These are phyloP conservation scores for Blastobotrys serpentis DNA, from an alignment of 1,139 yeast species.

Conservation along the genomic window DNA sequence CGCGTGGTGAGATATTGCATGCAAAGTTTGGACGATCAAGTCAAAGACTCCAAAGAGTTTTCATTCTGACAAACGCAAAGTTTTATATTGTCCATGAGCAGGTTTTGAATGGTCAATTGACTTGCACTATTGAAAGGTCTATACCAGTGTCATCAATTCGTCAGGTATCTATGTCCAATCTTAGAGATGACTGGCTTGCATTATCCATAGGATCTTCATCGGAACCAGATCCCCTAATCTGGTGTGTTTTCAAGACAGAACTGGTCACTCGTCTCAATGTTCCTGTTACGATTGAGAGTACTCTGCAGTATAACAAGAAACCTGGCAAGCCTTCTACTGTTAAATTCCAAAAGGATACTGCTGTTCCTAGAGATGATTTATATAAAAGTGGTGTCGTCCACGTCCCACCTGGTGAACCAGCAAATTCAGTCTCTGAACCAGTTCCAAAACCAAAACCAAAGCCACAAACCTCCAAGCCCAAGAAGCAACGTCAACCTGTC, in stretches of 20 bases:
- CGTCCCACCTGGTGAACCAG: constrained; percentile 78
- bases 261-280: constrained; percentile 70
- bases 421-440: constrained; percentile 64
- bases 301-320: constrained; percentile 82
- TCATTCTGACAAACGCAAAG: constrained; percentile 60
- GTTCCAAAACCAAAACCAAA: constrained; percentile 57
- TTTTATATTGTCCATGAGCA: constrained; percentile 72
- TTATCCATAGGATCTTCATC: constrained; percentile 49
- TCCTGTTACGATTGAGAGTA: constrained; percentile 64
- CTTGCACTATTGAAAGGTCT: constrained; percentile 62
- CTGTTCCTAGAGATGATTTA: constrained; percentile 66
- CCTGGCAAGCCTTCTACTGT: constrained; percentile 75
- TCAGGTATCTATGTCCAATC: constrained; percentile 65
- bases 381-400: constrained; percentile 89
- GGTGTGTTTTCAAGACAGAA: constrained; percentile 87
- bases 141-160: constrained; percentile 62
- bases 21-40: constrained; percentile 94
- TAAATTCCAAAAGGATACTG: constrained; percentile 59
- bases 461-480: constrained; percentile 24
- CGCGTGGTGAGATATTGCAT: constrained; percentile 74
- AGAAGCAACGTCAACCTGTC: constrained; percentile 33
- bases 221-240: constrained; percentile 79
- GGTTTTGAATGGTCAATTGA: constrained; percentile 69
- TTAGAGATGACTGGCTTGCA: constrained; percentile 94
- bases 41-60: constrained; percentile 67